Conservation (phyloP, 2,329 filamentous ascomycete species). For the Colletotrichum karsti region DNA sequence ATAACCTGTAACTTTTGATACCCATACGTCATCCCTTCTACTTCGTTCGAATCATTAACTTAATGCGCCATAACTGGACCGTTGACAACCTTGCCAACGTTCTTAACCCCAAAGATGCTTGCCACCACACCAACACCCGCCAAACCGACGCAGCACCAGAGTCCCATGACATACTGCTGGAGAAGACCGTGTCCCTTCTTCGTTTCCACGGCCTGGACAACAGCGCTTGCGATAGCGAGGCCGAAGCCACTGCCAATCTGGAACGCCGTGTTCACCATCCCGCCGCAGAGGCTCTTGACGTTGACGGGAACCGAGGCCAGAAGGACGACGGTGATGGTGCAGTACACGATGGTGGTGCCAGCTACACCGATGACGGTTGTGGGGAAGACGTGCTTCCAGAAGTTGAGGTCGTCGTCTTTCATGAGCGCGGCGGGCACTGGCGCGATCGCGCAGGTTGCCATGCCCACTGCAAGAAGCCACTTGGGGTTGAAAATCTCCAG, state of each 20-base stretch:
- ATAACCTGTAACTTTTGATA: not conserved
- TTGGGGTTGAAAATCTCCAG: conserved; percentile 21
- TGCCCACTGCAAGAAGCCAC: conserved; percentile 6
- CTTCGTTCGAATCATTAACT: not conserved
- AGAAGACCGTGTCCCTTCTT: conserved; percentile 7
- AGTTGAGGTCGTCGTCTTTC: conserved; percentile 14
- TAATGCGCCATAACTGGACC: conserved; percentile 1
- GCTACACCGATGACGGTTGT: conserved; percentile 20
- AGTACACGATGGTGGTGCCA: conserved; percentile 22
- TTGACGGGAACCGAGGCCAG: conserved; percentile 19
- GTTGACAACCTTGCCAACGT: not conserved
- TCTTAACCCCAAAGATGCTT: conserved; percentile 13
- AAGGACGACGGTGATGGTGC: conserved; percentile 25
- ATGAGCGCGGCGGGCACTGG: conserved; percentile 18
- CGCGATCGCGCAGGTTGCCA: conserved; percentile 19
- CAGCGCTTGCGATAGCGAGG: conserved; percentile 9
- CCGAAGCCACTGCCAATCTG: conserved; percentile 21
- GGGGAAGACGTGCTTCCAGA: conserved; percentile 24
- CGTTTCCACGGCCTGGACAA: conserved; percentile 17
- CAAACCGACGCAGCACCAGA: conserved; percentile 18
- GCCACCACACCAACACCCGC: conserved; percentile 15
- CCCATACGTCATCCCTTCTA: not conserved
- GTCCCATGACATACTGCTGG: conserved; percentile 12
- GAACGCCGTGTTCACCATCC: conserved; percentile 25
- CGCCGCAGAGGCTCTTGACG: conserved; percentile 26